Conservation (phyloP, 345 rosid species). For the Eutrema yunnanense region DNA sequence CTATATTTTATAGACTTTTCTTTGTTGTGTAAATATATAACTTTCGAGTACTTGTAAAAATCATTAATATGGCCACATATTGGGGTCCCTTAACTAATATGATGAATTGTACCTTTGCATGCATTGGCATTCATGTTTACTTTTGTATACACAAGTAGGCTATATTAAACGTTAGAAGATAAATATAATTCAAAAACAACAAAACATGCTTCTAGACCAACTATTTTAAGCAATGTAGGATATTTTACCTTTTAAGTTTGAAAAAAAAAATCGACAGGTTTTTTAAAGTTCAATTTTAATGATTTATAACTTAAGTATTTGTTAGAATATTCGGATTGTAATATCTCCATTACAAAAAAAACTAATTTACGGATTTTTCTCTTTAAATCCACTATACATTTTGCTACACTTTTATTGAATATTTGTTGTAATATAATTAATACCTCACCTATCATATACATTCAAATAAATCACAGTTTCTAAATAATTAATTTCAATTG, state of each 20-base stretch:
- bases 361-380: no score
- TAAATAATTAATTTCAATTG: no score
- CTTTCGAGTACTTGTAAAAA: not conserved
- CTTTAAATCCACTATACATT: no score
- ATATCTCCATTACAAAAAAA: no score
- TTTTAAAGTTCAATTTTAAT: no score
- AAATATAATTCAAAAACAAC: no score
- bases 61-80: not conserved
- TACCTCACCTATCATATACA: no score
- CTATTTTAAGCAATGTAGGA: not conserved
- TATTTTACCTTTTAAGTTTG: not conserved
- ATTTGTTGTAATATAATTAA: no score
- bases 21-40: not conserved
- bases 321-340: no score
- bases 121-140: not conserved
- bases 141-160: not conserved
- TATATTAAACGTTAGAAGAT: not conserved
- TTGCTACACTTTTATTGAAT: no score
- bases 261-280: not conserved
- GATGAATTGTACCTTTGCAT: conserved; percentile 2
- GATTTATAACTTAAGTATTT: no score
- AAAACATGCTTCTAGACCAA: not conserved
- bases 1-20: not conserved
- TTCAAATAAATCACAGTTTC: no score
- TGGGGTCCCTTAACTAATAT: not conserved